Evolutionary conservation across 306 rosid genomes (phyloP).

Genomic region (Lotus japonicus): DNA sequence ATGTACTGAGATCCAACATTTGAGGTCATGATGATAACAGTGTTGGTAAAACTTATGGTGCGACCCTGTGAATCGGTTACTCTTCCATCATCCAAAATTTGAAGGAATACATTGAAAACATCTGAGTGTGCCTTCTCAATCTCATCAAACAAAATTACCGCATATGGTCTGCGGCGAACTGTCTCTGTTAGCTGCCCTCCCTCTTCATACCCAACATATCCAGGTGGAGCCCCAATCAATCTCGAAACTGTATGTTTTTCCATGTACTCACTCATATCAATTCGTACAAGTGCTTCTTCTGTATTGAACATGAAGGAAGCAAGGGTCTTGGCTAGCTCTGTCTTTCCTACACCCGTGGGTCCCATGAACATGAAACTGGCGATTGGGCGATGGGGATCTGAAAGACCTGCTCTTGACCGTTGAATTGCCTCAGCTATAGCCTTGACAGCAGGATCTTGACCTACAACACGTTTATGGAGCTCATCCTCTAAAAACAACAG

Average conservation of each 20-base stretch:
- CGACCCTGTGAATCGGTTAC: constrained; percentile 96
- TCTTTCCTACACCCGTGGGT: constrained; percentile 97
- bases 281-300: constrained; percentile 94
- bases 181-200: constrained; percentile 92
- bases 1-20: constrained; percentile 95
- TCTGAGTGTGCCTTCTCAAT: constrained; percentile 94
- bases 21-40: constrained; percentile 93
- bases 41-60: constrained; percentile 84
- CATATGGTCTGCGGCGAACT: constrained; percentile 92
- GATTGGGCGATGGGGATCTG: constrained; percentile 93
- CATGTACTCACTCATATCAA: constrained; percentile 99
- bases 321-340: constrained; percentile 94
- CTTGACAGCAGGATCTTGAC: constrained; percentile 95
- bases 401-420: constrained; percentile 95
- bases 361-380: constrained; percentile 99
- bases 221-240: constrained; percentile 97
- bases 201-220: constrained; percentile 97
- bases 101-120: constrained; percentile 92
- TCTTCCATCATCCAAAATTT: constrained; percentile 93
- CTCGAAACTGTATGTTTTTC: constrained; percentile 94
- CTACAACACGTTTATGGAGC: constrained; percentile 92
- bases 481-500: constrained; percentile 83
- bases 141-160: constrained; percentile 91
- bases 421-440: constrained; percentile 94
- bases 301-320: constrained; percentile 93